Base-by-base conservation (phyloP, 2,329 filamentous ascomycete species). In the Aspergillus quadricinctus region DNA sequence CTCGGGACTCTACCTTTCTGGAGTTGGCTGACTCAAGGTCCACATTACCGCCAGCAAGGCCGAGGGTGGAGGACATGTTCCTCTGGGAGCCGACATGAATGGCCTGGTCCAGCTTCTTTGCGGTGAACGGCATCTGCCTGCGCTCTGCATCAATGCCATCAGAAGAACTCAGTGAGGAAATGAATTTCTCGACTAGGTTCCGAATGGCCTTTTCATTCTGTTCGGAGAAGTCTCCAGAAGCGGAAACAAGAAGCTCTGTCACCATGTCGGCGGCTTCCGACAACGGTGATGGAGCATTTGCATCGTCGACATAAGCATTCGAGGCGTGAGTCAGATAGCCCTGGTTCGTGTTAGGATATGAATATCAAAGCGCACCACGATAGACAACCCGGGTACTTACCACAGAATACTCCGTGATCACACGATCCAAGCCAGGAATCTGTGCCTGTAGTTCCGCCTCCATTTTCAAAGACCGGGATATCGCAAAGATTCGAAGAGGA, bases 281-380 rank as follows among this genome's bases (percentile, higher is more conserved):
- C 57, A 99, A 80, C 10, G 92, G 92, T 3, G 89, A 90, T 55
- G 82, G 78, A n/a, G 79, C 86, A 61, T 83, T 80, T 41, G 83
- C 77, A 61, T 95, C 92, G 52, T 87, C 84, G 58, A 86, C 81
- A 81, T 89, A 96, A 52, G 89, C 81, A 63, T 88, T 92, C 49
- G 92, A 94, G 50, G 94, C 94, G 81, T 99, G 93, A 69, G 87
- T 92, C 66, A 99, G 82, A 72, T 97, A 99, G 56, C 94, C 94
- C 77, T 80, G 52, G 11, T 43, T 29, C 41, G 28, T 27, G 35
- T 59, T 53, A 56, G 55, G 54, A 55, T 60, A 56, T 51, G 48
- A 51, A 53, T 28, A 25, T 11, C n/a, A 28, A 28, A 28, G 46
- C 46, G 45, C 10, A 37, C 51, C 41, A 49, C 37, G 53, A 52